A percentile compares a stretch with the other conserved stretches of the same genome.
Evolutionary conservation across 495 filamentous ascomycete species (phyloP).

Genomic region (Xylaria cubensis): DNA sequence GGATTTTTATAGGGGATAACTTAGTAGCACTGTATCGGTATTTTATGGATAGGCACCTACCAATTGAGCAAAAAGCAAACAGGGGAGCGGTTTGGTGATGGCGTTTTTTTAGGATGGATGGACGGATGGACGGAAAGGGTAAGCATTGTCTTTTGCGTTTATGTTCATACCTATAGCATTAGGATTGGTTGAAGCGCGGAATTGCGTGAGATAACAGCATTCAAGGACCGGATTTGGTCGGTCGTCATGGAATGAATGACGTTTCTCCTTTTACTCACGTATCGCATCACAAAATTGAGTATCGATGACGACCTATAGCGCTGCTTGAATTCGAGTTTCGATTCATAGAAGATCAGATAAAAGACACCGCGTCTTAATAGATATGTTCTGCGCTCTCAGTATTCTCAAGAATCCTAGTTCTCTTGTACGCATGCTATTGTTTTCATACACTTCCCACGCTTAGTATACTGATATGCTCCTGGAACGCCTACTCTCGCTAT

Average conservation of each 20-base stretch:
- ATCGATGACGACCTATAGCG: slow-evolving; percentile 5
- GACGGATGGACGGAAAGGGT: not conserved
- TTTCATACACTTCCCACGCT: not conserved
- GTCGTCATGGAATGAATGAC: not conserved
- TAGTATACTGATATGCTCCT: not conserved
- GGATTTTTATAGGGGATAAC: not conserved
- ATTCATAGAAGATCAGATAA: not conserved
- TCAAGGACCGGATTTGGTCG: not conserved
- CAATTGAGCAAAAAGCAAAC: not conserved
- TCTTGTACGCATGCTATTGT: not conserved
- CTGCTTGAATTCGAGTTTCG: not conserved
- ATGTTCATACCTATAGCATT: slow-evolving; percentile 6
- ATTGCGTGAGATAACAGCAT: not conserved
- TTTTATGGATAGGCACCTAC: slow-evolving; percentile 5
- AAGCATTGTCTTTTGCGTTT: not conserved
- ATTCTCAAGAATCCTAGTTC: not conserved
- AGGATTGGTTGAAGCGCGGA: not conserved
- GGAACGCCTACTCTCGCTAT: not conserved
- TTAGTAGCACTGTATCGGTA: not conserved
- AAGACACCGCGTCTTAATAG: not conserved
- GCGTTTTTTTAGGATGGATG: not conserved
- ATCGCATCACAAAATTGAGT: slow-evolving; percentile 5
- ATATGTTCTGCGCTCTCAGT: not conserved
- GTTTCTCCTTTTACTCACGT: not conserved
- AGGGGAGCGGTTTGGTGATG: not conserved